phyloP scores from a whole-genome alignment of 2,329 filamentous ascomycete genomes.

The Fusarium kyushuense region DNA sequence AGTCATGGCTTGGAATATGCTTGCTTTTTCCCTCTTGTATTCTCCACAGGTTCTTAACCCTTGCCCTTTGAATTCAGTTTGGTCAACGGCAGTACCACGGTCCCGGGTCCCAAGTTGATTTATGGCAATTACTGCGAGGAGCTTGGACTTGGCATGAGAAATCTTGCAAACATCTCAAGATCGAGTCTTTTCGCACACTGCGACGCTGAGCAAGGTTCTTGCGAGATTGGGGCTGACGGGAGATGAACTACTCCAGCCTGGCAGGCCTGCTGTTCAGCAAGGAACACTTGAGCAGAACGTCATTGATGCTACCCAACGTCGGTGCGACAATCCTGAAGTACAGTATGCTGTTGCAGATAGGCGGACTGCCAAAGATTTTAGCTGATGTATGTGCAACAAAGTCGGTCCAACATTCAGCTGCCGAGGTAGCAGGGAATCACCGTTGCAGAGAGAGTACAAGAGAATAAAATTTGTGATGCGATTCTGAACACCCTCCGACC shows the following conservation, averaged over 20 bases:
- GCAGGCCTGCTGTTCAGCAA: constrained; percentile 20
- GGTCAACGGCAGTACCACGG: constrained; percentile 43
- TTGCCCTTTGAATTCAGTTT: constrained; percentile 26
- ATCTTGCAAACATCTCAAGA: constrained; percentile 8
- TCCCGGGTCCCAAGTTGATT: constrained; percentile 31
- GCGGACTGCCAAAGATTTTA: constrained; percentile 11
- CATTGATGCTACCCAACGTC: constrained; percentile 28
- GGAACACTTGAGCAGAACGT: constrained; percentile 17
- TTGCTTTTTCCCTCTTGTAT: constrained; percentile 34
- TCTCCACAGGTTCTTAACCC: constrained; percentile 28
- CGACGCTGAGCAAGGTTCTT: constrained; percentile 25
- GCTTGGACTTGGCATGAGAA: constrained; percentile 2
- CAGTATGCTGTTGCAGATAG: constrained; percentile 3
- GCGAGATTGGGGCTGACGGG: constrained; percentile 17
- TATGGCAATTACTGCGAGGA: constrained; percentile 7
- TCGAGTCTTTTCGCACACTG: constrained; percentile 12
- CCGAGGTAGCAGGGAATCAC: constrained; percentile 8
- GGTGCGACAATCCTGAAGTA: constrained; percentile 1
- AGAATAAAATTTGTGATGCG: neutral
- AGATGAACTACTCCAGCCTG: constrained; percentile 25
- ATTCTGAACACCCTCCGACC: constrained; percentile 6
- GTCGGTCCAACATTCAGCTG: constrained; percentile 12
- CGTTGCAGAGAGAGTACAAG: constrained; percentile 1
- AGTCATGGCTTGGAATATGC: constrained; percentile 11
- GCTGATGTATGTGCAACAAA: neutral